phyloP scores from a whole-genome alignment of 805 yeast genomes.

The Starmerella asiatica region DNA sequence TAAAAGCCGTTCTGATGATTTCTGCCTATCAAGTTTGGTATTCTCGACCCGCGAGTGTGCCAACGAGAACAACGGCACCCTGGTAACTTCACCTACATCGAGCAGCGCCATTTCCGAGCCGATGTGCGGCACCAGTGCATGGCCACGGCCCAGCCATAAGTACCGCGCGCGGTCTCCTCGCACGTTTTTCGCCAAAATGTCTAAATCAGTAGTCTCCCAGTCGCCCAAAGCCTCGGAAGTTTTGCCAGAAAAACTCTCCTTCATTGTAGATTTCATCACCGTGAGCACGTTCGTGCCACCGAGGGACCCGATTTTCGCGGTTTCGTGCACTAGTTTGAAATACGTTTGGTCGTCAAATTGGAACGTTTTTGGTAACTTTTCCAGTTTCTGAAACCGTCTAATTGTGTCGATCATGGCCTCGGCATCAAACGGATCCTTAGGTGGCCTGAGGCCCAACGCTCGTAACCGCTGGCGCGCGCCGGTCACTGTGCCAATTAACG shows the following conservation, averaged over 20 bases:
- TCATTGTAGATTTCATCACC: slow-evolving; percentile 60
- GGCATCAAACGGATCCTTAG: slow-evolving; percentile 73
- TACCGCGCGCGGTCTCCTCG: slow-evolving; percentile 21
- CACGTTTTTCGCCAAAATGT: slow-evolving; percentile 13
- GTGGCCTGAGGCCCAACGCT: slow-evolving; percentile 42
- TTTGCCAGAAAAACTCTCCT: slow-evolving; percentile 34
- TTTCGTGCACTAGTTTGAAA: slow-evolving; percentile 35
- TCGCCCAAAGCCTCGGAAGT: slow-evolving; percentile 14
- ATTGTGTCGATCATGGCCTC: slow-evolving; percentile 55
- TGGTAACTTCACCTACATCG: slow-evolving; percentile 1
- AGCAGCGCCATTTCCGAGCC: slow-evolving; percentile 1
- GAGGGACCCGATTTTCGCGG: slow-evolving; percentile 31
- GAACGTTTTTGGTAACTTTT: slow-evolving; percentile 38
- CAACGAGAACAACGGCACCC: slow-evolving; percentile 13
- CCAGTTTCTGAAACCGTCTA: slow-evolving; percentile 64
- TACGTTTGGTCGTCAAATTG: slow-evolving; percentile 47
- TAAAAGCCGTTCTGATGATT: too few relatives aligned
- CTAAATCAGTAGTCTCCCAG: slow-evolving; percentile 21
- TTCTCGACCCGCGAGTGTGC: slow-evolving; percentile 1
- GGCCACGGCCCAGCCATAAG: slow-evolving; percentile 20
- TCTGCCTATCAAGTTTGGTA: neutral
- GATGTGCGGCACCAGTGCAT: slow-evolving; percentile 12
- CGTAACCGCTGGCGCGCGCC: slow-evolving; percentile 55
- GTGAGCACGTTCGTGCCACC: slow-evolving; percentile 24
- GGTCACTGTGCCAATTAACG: slow-evolving; percentile 62